These are phyloP conservation scores for Alternaria tenuissima DNA, from an alignment of 2,329 filamentous ascomycete species.

Conservation along the genomic window DNA sequence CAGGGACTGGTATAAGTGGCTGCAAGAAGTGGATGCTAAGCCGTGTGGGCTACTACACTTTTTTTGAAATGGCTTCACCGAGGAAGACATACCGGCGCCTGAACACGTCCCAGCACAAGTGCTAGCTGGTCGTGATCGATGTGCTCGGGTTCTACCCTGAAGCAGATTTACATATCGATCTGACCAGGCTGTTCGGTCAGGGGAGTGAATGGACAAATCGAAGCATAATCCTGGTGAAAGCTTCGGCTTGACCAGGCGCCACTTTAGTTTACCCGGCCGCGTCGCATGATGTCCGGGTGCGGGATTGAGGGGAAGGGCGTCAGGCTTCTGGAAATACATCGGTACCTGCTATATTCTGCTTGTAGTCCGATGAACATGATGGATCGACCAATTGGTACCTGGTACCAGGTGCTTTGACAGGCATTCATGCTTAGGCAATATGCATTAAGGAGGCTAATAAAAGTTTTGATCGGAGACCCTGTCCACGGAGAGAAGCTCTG, in stretches of 20 bases:
- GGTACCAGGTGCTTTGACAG: neutral
- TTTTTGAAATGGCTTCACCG: neutral
- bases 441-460: neutral
- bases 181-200: neutral
- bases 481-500: neutral
- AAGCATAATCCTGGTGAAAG: neutral
- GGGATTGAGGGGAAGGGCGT: conserved; percentile 1
- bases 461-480: neutral
- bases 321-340: neutral
- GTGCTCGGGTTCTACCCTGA: neutral
- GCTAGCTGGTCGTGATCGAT: neutral
- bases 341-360: conserved; percentile 5
- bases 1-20: conserved; percentile 13
- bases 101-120: neutral
- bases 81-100: neutral
- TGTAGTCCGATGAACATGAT: conserved; percentile 7
- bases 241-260: neutral
- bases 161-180: neutral
- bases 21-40: conserved; percentile 7
- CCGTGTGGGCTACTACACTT: conserved; percentile 11
- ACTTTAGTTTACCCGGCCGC: conserved; percentile 14
- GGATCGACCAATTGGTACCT: neutral
- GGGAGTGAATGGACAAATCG: neutral
- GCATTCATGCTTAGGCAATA: conserved; percentile 2
- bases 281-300: neutral